Evolutionary conservation across 169 alveolate genomes (phyloP).

Genomic region (Cryptosporidium andersoni): DNA sequence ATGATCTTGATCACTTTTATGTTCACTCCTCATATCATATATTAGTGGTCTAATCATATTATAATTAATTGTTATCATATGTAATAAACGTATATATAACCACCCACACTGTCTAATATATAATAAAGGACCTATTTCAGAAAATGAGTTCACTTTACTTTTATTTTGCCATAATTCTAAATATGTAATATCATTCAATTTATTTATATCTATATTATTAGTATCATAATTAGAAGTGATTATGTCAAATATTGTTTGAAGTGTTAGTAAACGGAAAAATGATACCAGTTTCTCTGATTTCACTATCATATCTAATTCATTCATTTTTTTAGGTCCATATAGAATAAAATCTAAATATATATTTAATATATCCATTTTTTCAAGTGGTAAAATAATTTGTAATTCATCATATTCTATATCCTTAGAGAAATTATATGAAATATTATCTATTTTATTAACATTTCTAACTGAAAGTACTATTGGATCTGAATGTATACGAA

Average conservation of each 20-base stretch:
- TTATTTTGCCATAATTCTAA: too few relatives aligned
- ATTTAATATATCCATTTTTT: constrained; percentile 9
- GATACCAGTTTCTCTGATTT: constrained; percentile 17
- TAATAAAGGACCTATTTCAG: constrained; percentile 10
- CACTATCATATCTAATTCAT: constrained; percentile 18
- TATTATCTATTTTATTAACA: not conserved
- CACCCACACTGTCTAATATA: constrained; percentile 49
- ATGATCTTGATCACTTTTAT: not conserved
- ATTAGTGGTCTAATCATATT: constrained; percentile 11
- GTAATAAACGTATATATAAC: constrained; percentile 50
- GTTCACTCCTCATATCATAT: not conserved
- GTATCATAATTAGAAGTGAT: not conserved
- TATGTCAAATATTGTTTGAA: constrained; percentile 9
- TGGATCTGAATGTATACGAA: constrained; percentile 53
- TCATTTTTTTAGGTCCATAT: constrained; percentile 31
- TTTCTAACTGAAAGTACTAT: not conserved
- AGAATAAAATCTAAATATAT: constrained; percentile 31
- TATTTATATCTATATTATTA: not conserved
- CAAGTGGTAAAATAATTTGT: not conserved
- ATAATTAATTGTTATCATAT: constrained; percentile 15
- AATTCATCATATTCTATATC: not conserved
- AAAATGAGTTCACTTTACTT: too few relatives aligned
- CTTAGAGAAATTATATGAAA: not conserved
- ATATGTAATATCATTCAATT: too few relatives aligned
- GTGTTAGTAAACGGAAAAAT: constrained; percentile 4